Evolutionary conservation across 164 flowering plant genomes (phyloP), one percentile per base, ranked within the genome.

Genomic region (Saururus chinensis): DNA sequence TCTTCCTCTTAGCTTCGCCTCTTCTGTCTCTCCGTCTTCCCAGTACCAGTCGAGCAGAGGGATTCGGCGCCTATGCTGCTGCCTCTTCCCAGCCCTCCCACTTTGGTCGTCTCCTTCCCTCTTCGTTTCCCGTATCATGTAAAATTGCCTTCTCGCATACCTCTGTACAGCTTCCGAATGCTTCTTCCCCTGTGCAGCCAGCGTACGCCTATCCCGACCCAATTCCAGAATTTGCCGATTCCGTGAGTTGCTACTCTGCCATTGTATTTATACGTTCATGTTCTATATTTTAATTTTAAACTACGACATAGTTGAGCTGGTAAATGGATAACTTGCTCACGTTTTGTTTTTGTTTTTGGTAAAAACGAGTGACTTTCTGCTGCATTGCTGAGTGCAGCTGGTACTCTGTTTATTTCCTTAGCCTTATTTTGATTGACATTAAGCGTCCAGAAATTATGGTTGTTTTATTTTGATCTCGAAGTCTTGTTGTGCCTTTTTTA

Each of bases 171-270:
- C 17, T 23, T 55, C 58, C n/a, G 23, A 20, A 23, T 3, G 35
- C 58, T 24, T 23, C 58, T 17, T 45, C 49, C 7, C 49, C 14
- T 12, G 14, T 55, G 51, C 68, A 60, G 57, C 49, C 25, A 24
- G 66, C 66, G 51, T 79, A 71, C 73, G 62, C 60, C 16, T 79
- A 81, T 63, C 84, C 87, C 13, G 79, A 77, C 62, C 84, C 84
- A 19, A 79, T 77, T 51, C 85, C 88, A 1, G 80, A 81, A 66
- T 81, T 83, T 24, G 80, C 88, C 21, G 65, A 71, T 55, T 65
- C 74, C 22, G 82, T 77, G 45, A 71, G 76, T 48, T 51, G 25
- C 14, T 19, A 12, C 45, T 11, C 16, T n/a, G 24, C 22, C 53
- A 49, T 35, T 40, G 19, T 37, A 26, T 52, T 51, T 11, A 19